phyloP scores from a whole-genome alignment of 2,329 filamentous ascomycete species.

The Juglanconis juglandina region DNA sequence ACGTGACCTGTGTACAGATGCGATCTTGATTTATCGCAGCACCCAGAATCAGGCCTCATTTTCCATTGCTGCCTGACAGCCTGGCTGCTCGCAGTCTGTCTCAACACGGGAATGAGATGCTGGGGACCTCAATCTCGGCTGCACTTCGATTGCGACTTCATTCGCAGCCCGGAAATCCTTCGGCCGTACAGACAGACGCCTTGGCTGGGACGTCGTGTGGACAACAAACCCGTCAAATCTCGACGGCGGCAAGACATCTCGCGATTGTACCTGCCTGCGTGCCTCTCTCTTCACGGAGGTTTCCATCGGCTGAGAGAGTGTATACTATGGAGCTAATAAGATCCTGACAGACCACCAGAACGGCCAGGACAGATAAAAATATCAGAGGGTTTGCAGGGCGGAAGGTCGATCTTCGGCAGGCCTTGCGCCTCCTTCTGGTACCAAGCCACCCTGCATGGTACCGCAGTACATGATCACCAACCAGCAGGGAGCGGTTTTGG shows the following conservation, averaged over 20 bases:
- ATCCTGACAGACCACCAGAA: background rate
- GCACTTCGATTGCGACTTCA: background rate
- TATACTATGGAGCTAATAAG: background rate
- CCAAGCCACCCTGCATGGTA: slow-evolving; percentile 10
- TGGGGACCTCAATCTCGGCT: slow-evolving; percentile 1
- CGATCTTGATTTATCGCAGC: background rate
- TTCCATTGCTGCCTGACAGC: background rate
- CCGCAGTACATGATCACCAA: too few species aligned
- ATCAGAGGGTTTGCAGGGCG: slow-evolving; percentile 12
- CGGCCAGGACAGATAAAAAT: slow-evolving; percentile 18
- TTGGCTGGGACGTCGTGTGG: background rate
- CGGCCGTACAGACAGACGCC: background rate
- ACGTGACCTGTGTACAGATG: too few species aligned
- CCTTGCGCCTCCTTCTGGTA: slow-evolving; percentile 8
- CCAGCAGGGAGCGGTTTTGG: too few species aligned
- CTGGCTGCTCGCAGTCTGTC: background rate
- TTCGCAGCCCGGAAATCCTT: background rate
- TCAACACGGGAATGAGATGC: too few species aligned
- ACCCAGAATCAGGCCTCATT: background rate
- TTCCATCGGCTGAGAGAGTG: background rate
- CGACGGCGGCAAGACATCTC: background rate
- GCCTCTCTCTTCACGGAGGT: too few species aligned
- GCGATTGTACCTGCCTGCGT: too few species aligned
- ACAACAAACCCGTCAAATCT: too few species aligned
- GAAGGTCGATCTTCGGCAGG: slow-evolving; percentile 9